phyloP scores from a whole-genome alignment of 2,329 filamentous ascomycete genomes.

The Rutstroemia sp. region DNA sequence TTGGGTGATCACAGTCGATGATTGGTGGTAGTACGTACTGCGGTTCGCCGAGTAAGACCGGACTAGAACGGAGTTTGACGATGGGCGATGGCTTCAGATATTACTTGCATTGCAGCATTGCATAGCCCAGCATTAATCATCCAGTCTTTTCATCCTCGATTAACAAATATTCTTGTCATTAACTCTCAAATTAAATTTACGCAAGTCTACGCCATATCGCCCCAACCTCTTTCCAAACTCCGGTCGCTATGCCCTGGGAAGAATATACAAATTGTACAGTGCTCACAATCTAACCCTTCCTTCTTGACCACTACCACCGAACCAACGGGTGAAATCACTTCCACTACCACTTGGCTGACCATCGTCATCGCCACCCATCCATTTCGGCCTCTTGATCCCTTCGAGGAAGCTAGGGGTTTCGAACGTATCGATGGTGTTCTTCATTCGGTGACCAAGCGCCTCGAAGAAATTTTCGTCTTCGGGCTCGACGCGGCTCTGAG shows the following conservation, averaged over 20 bases:
- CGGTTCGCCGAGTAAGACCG: constrained; percentile 5
- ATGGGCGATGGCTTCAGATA: no score
- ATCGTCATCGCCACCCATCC: constrained; percentile 60
- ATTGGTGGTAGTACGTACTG: constrained; percentile 3
- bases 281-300: constrained; percentile 27
- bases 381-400: constrained; percentile 68
- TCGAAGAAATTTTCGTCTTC: constrained; percentile 79
- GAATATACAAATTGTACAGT: constrained; percentile 5
- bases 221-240: constrained; percentile 19
- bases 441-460: constrained; percentile 74
- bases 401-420: constrained; percentile 77
- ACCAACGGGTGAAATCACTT: constrained; percentile 50
- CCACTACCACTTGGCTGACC: constrained; percentile 27
- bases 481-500: constrained; percentile 38
- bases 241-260: constrained; percentile 24
- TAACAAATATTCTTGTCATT: not conserved
- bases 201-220: constrained; percentile 9
- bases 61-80: not conserved
- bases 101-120: no score
- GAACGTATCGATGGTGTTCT: constrained; percentile 83
- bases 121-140: not conserved
- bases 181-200: constrained; percentile 8
- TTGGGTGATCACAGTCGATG: not conserved
- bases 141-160: not conserved
- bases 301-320: constrained; percentile 40